Conservation (phyloP, 805 yeast species). For the Cyberlindnera japonica region DNA sequence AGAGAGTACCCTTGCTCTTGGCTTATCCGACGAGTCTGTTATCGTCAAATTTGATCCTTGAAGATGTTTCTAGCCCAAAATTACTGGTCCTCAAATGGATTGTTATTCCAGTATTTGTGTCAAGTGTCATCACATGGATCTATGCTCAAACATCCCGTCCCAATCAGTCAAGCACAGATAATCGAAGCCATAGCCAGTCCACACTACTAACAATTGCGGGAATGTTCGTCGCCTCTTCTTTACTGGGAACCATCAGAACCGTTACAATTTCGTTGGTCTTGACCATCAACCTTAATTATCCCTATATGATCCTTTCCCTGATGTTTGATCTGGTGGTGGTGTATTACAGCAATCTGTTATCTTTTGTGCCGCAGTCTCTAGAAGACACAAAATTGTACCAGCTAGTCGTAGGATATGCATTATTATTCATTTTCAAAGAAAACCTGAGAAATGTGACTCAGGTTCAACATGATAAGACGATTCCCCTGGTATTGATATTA, state of each 20-base stretch:
- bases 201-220: slow-evolving; percentile 11
- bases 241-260: slow-evolving; percentile 25
- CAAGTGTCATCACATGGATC: slow-evolving; percentile 13
- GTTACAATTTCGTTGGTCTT: slow-evolving; percentile 20
- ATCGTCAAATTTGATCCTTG: slow-evolving; percentile 20
- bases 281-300: slow-evolving; percentile 16
- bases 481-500: slow-evolving; percentile 1
- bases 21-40: slow-evolving; percentile 27
- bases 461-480: not conserved
- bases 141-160: slow-evolving; percentile 7
- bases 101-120: slow-evolving; percentile 18
- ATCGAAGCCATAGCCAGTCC: slow-evolving; percentile 2
- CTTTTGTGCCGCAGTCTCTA: not conserved
- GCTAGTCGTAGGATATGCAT: slow-evolving; percentile 3
- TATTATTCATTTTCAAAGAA: slow-evolving; percentile 5
- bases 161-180: not conserved
- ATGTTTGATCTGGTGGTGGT: slow-evolving; percentile 14
- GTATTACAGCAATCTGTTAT: slow-evolving; percentile 3
- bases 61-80: not conserved
- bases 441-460: slow-evolving; percentile 18
- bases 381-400: not conserved
- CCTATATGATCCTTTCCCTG: slow-evolving; percentile 11
- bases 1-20: slow-evolving; percentile 24
- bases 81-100: slow-evolving; percentile 2
- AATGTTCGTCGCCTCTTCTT: slow-evolving; percentile 12